Evolutionary conservation across 495 filamentous ascomycete genomes (phyloP), one percentile per base, ranked within the genome.

Genomic region (Neurospora sublineolata): DNA sequence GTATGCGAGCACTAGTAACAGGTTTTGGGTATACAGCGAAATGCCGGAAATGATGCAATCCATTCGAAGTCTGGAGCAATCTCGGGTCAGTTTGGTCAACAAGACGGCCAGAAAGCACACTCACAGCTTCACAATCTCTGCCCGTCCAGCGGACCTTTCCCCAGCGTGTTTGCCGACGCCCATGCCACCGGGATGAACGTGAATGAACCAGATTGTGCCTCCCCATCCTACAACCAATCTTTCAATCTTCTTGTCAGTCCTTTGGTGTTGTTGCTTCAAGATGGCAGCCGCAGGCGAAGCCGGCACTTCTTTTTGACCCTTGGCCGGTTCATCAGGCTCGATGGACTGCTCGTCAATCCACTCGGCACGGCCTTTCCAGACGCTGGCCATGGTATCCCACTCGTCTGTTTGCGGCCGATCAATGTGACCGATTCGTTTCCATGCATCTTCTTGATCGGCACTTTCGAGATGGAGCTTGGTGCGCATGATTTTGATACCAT

Each of bases 1-100:
- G 79, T 94, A 95, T 77, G 93, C 93, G 84, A 99, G 91, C 75
- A 97, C 88, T 73, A 96, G 86, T 80, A 99, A 85, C 69, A 97
- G 84, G 75, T 88, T 94, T 75, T 94, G 94, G 79, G 92, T 97
- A 90, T 97, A 98, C 82, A 99, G 86, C 73, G 95, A 94, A 78
- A 99, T 91, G 78, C 96, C 95, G 80, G 94, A 97, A 85, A 99
- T 91, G 74, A 94, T 92, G 83, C 96, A 97, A 84, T 98, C 95
- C 75, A 94, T 94, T 76, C 92, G 91, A 82, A 98, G 87, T 83
- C 93, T 97, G 72, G 9, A 42, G 42, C 0, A 67, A 70, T n/a
- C 77, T 84, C 72, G 85, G 80, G 60, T 67, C 68, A 10, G 27
- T 46, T 16, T 68, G 0, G 11, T 37, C 16, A 1, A 69, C 18